Percentiles rank a stretch among this genome's conserved stretches.
Conservation (phyloP, 257 asterid genomes). For the Solanum sejunctum region DNA sequence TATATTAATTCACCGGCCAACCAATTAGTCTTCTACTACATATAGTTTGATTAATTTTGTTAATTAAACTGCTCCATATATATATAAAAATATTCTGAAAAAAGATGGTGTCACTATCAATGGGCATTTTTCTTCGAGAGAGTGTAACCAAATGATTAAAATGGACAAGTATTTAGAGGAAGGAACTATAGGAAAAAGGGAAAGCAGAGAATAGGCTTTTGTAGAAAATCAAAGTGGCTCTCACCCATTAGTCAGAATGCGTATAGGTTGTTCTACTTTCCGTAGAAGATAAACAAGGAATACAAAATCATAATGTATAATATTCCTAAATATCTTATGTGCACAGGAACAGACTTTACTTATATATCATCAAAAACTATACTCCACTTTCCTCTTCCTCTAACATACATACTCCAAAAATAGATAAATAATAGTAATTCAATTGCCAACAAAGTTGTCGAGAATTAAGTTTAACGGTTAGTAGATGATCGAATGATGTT, state of each 20-base stretch:
- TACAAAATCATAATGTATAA: background rate
- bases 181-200: slow-evolving; percentile 8
- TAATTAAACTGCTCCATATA: background rate
- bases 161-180: slow-evolving; percentile 24
- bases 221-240: slow-evolving; percentile 19
- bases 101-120: background rate
- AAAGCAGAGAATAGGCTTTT: slow-evolving; percentile 5
- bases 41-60: background rate
- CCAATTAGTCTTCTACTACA: background rate
- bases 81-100: background rate
- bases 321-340: background rate
- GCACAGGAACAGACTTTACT: background rate
- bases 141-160: slow-evolving; percentile 11
- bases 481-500: background rate
- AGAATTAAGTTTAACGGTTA: background rate
- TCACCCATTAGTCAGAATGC: slow-evolving; percentile 6
- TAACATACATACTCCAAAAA: background rate
- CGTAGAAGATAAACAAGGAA: slow-evolving; percentile 34
- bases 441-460: background rate
- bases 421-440: background rate
- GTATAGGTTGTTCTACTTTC: slow-evolving; percentile 12
- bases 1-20: background rate
- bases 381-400: background rate
- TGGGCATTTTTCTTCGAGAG: background rate
- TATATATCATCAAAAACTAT: background rate